Evolutionary conservation across 2,329 filamentous ascomycete species (phyloP).

Genomic region (Periconia sp.): DNA sequence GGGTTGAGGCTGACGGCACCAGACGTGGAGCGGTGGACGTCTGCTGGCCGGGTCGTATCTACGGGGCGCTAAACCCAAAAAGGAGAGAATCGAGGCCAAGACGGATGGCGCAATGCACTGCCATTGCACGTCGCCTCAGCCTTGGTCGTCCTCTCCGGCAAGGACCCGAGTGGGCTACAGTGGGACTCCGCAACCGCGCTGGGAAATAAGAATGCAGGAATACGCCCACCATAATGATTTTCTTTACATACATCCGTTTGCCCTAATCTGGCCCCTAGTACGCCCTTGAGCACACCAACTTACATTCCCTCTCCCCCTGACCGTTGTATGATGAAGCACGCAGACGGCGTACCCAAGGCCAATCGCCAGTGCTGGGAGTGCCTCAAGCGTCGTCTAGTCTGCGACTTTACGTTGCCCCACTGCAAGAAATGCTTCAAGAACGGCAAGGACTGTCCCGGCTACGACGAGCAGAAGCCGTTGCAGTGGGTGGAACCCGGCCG

Average conservation of each 20-base stretch:
- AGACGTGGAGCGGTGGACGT: background rate
- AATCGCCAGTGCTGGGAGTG: constrained; percentile 43
- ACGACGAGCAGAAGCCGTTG: constrained; percentile 39
- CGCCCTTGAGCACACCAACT: background rate
- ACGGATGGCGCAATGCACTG: constrained; percentile 9
- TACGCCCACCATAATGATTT: constrained; percentile 5
- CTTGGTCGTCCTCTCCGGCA: no score
- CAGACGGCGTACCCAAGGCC: constrained; percentile 27
- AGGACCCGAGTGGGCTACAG: no score
- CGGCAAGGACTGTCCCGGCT: constrained; percentile 38
- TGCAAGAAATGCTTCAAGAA: constrained; percentile 39
- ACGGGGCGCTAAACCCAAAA: constrained; percentile 3
- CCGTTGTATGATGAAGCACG: constrained; percentile 13
- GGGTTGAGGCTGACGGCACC: no score
- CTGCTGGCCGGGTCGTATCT: constrained; percentile 1
- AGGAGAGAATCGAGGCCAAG: constrained; percentile 20
- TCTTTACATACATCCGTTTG: constrained; percentile 3
- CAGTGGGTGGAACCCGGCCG: constrained; percentile 40
- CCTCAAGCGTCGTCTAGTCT: constrained; percentile 37
- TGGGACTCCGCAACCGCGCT: constrained; percentile 10
- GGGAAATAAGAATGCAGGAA: constrained; percentile 30
- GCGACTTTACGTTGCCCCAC: constrained; percentile 37
- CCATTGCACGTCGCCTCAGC: background rate
- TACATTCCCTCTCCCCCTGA: background rate
- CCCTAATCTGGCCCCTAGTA: constrained; percentile 12